Evolutionary conservation across 345 rosid species (phyloP), one percentile per base, ranked within the genome.

Genomic region (Pistacia vera): DNA sequence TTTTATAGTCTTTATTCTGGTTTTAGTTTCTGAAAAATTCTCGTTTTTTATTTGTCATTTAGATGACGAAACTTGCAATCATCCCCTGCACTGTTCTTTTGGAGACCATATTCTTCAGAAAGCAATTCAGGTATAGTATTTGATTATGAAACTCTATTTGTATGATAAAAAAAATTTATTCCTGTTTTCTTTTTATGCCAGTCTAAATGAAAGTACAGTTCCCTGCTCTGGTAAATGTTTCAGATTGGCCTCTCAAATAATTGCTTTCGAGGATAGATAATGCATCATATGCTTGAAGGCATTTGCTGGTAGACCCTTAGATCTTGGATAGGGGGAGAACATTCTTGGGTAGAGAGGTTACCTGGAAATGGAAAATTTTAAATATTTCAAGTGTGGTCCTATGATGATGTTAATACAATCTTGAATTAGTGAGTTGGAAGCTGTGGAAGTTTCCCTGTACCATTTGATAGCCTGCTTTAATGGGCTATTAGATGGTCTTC

Each of bases 41-140:
- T 52, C 48, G 56, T 81, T 55, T 46, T 82, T 68, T 63, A 28
- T 63, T 71, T 68, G 74, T 52, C 48, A 67, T 78, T 78, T 80
- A 97, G 99, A 97, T 97, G 99, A 97, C 99, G 35, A 97, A 97
- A 87, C 85, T 97, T 86, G 99, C 99, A 48, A 97, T 97, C 71
- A 97, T 97, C 77, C 99, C 99, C 14, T 97, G 98, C 74, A 97
- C 99, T 49, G 97, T 97, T 83, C 92, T 97, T 68, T 82, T 97
- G 92, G 99, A 97, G 92, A 97, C 98, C 7, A 84, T 97, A 80
- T 97, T 97, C 88, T 97, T 94, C 90, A 87, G 97, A 82, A 97
- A 97, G 86, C 85, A 70, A 68, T 97, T 97, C 95, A 97, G 99
- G 99, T 94, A 68, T 14, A 54, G 16, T 54, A 0, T 57, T 51